These are phyloP conservation scores for Moricandia arvensis DNA, from an alignment of 345 rosid species.

Conservation along the genomic window DNA sequence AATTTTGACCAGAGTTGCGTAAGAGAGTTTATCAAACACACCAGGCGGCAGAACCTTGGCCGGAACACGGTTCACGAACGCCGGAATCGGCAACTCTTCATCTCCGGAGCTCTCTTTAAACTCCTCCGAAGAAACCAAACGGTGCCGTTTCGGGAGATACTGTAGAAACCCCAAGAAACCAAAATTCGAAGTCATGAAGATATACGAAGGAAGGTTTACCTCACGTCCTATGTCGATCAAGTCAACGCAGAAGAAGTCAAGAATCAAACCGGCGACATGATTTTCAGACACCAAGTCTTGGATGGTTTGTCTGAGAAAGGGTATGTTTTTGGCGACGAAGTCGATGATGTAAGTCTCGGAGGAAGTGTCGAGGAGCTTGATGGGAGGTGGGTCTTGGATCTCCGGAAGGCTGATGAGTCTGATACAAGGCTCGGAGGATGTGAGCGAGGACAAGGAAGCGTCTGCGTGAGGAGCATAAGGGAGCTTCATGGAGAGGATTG, in stretches of 20 bases:
- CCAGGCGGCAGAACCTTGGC: conserved; percentile 38
- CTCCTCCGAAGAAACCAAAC: conserved; percentile 4
- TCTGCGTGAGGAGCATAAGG: conserved; percentile 38
- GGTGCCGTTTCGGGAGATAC: conserved; percentile 26
- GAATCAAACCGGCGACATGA: conserved; percentile 42
- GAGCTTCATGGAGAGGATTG: conserved; percentile 36
- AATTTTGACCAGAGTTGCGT: conserved; percentile 1
- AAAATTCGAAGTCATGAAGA: conserved; percentile 50
- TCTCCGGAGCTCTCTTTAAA: conserved; percentile 21
- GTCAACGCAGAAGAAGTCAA: conserved; percentile 51
- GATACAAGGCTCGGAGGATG: conserved; percentile 20
- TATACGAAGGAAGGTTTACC: conserved; percentile 48
- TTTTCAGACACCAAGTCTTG: conserved; percentile 18
- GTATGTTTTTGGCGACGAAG: conserved; percentile 19
- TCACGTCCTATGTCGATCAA: conserved; percentile 52
- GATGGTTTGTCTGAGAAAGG: conserved; percentile 17
- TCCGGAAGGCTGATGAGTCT: conserved; percentile 35
- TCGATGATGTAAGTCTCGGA: conserved; percentile 36
- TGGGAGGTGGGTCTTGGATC: conserved; percentile 33
- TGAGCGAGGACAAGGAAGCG: conserved; percentile 29
- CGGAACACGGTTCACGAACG: conserved; percentile 36
- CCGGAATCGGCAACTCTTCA: conserved; percentile 33
- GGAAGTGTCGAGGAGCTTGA: conserved; percentile 35
- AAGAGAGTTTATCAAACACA: conserved; percentile 14
- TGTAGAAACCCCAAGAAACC: conserved; percentile 39